These are phyloP conservation scores for Talaromyces wortmannii DNA, from an alignment of 495 filamentous ascomycete genomes.

Conservation along the genomic window DNA sequence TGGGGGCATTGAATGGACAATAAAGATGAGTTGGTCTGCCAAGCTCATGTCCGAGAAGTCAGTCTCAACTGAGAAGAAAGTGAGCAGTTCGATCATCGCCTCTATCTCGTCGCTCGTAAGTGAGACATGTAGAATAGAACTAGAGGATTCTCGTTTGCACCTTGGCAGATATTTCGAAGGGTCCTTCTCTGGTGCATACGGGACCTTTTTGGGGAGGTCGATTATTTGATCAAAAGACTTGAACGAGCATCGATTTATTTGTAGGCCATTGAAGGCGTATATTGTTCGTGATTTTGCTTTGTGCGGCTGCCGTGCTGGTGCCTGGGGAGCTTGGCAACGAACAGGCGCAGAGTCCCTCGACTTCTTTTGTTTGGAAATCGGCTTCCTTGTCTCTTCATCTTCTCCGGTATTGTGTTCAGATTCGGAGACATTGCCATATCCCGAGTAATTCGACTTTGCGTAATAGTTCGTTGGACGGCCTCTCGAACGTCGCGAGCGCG, in stretches of 20 bases:
- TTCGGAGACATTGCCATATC: constrained; percentile 7
- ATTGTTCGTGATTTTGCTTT: neutral
- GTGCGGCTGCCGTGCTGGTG: neutral
- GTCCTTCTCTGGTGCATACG: constrained; percentile 7
- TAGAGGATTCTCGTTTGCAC: neutral
- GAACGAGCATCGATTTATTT: constrained; percentile 6
- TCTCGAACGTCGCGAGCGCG: constrained; percentile 17
- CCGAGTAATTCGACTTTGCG: neutral
- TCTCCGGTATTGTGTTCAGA: constrained; percentile 5
- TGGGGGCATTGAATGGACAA: neutral
- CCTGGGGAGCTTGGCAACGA: neutral
- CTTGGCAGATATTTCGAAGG: constrained; percentile 6
- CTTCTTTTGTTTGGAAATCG: neutral
- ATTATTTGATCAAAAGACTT: constrained; percentile 4
- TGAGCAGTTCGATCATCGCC: constrained; percentile 8
- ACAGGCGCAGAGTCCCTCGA: too few relatives aligned
- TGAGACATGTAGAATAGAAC: constrained; percentile 9
- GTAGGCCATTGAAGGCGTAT: constrained; percentile 3
- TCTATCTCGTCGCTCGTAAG: constrained; percentile 10
- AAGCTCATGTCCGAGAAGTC: constrained; percentile 6
- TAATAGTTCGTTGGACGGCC: constrained; percentile 21
- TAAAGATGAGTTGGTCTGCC: constrained; percentile 10
- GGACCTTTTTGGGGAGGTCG: neutral
- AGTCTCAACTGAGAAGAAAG: constrained; percentile 1
- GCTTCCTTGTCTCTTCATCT: neutral